phyloP scores from a whole-genome alignment of 2,329 filamentous ascomycete species.

The Colletotrichum somersetense region DNA sequence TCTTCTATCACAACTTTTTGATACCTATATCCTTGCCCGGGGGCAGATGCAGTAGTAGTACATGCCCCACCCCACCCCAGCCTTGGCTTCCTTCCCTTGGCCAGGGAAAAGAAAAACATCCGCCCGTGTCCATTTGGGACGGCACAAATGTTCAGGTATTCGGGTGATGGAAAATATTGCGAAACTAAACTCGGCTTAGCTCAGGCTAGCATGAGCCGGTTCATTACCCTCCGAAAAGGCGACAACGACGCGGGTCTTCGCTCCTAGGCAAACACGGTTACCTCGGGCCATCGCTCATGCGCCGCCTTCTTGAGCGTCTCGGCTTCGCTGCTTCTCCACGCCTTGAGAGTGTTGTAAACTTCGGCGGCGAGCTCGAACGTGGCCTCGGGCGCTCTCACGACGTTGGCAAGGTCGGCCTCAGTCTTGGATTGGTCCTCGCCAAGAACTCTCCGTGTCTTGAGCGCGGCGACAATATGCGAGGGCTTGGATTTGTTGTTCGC shows the following conservation, averaged over 20 bases:
- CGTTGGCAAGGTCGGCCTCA: constrained; percentile 73
- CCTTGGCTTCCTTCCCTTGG: constrained; percentile 13
- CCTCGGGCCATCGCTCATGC: constrained; percentile 63
- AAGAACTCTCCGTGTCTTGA: constrained; percentile 70
- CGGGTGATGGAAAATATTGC: constrained; percentile 1
- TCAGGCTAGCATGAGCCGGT: constrained; percentile 4
- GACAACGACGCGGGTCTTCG: not conserved
- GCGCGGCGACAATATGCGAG: constrained; percentile 72
- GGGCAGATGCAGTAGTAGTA: constrained; percentile 11
- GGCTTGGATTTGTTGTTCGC: constrained; percentile 72
- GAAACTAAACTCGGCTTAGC: not conserved
- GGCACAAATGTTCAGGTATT: constrained; percentile 14
- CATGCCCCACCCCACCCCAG: not conserved
- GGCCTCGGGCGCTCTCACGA: constrained; percentile 64
- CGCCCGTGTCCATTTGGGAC: constrained; percentile 7
- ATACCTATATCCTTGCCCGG: constrained; percentile 25
- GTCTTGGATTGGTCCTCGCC: constrained; percentile 67
- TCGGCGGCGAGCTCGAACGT: constrained; percentile 69
- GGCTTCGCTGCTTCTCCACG: constrained; percentile 64
- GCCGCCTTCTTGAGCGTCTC: constrained; percentile 64
- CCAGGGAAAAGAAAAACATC: not conserved
- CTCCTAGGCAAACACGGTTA: constrained; percentile 58
- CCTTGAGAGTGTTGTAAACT: constrained; percentile 57
- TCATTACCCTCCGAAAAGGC: not conserved
- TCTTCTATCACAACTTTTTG: constrained; percentile 41